Conservation (phyloP, 1,284 basidiomycete species). For the Ceratobasidium papillatum region DNA sequence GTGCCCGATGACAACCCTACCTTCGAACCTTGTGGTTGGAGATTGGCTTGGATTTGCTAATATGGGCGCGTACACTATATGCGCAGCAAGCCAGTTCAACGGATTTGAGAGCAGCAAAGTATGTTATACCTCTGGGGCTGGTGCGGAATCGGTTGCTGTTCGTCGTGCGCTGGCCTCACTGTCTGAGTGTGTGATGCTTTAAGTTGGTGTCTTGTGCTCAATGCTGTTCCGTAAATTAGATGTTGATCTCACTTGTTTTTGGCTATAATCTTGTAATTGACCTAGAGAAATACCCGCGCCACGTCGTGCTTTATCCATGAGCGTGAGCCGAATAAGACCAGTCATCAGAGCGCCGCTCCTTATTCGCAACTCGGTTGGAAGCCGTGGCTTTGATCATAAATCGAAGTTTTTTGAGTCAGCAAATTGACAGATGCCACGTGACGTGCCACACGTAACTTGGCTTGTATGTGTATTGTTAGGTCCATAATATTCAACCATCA, state of each 20-base stretch:
- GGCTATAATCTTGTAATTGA: neutral
- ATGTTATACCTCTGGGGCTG: slow-evolving; percentile 67
- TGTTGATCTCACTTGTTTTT: neutral
- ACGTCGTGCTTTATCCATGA: neutral
- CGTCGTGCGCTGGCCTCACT: slow-evolving; percentile 40
- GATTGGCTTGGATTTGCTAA: slow-evolving; percentile 93
- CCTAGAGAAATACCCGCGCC: neutral
- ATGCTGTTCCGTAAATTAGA: neutral
- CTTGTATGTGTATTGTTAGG: neutral
- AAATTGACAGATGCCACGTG: slow-evolving; percentile 40
- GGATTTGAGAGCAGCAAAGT: slow-evolving; percentile 76
- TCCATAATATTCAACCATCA: neutral
- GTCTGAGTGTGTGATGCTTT: slow-evolving; percentile 3
- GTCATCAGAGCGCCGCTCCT: neutral
- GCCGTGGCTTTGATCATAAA: slow-evolving; percentile 3
- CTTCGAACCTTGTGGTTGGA: slow-evolving; percentile 74
- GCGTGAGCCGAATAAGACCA: slow-evolving; percentile 21
- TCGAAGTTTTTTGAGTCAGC: slow-evolving; percentile 37
- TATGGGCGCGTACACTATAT: slow-evolving; percentile 95
- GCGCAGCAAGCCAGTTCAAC: slow-evolving; percentile 89
- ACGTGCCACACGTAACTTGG: slow-evolving; percentile 8
- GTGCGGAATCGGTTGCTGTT: slow-evolving; percentile 47
- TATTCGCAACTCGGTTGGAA: slow-evolving; percentile 11
- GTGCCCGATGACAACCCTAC: slow-evolving; percentile 67
- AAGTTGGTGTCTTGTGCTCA: neutral